Base-by-base conservation (phyloP, 768 basidiomycete genomes). In the Hemileccinum rubropunctum region DNA sequence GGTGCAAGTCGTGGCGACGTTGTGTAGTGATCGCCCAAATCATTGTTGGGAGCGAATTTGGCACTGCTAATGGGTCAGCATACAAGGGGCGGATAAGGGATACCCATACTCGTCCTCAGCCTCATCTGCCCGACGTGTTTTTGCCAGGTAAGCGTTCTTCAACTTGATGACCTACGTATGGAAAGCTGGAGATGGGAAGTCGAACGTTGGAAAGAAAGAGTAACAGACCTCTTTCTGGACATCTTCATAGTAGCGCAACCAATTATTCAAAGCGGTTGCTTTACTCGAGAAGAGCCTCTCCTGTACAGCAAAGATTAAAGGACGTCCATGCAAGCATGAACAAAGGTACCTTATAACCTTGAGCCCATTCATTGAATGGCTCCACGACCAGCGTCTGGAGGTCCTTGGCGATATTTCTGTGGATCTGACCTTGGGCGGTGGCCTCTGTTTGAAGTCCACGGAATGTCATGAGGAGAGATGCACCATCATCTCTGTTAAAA, bases 41-140 rank as follows among this genome's bases (percentile, higher is more conserved):
- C 77, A 40, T 71, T 70, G 60, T 78, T 84, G 7, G 93, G 93
- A 6, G 91, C 91, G 61, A 95, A 95, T 61, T 90, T 91, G 36
- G 81, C 89, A 66, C 93, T 95, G 61, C 45, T 34, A 51, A 53
- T 54, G 48, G 52, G 33, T 57, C 23, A 63, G 50, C 13, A 33
- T 26, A 21, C 3, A 30, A 10, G 7, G n/a, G 12, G 32, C 23
- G 37, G 42, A 45, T 27, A 38, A 44, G 43, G 34, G 26, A 12
- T 13, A 1, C 6, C 75, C 91, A 61, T 68, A 95, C 94, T 95
- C 93, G 65, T 97, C 94, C 65, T 92, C 92, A 8, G 87, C 86
- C 62, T 97, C 94, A 59, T 97, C 94, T 14, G 94, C 93, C 35
- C 81, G 80, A 47, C 90, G 81, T 0, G 81, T 84, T 68, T 93